Evolutionary conservation across 306 rosid species (phyloP).

Genomic region (Dalbergia cochinchinensis): DNA sequence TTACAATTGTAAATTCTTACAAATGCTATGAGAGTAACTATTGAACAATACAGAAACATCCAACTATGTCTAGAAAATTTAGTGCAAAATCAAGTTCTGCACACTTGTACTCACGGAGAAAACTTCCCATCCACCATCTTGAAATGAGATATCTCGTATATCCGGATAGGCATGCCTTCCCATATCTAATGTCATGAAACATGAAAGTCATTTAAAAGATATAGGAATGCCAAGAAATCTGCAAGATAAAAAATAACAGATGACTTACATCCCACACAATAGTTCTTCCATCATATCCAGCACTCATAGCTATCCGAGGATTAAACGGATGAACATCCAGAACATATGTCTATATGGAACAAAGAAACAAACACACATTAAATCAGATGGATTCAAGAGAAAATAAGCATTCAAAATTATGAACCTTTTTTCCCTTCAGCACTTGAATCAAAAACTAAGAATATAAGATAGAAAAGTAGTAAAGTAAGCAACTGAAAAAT

Average conservation of each 20-base stretch:
- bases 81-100: conserved; percentile 15
- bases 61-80: conserved; percentile 2
- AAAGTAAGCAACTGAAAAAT: conserved; percentile 32
- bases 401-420: conserved; percentile 27
- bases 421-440: neutral
- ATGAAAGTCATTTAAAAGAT: conserved; percentile 36
- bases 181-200: conserved; percentile 74
- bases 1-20: neutral
- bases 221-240: conserved; percentile 36
- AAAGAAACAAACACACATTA: conserved; percentile 39
- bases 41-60: neutral
- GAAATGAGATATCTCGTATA: conserved; percentile 79
- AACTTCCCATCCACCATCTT: conserved; percentile 98
- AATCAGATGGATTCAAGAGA: conserved; percentile 27
- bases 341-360: conserved; percentile 82
- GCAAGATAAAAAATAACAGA: conserved; percentile 45
- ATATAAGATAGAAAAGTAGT: conserved; percentile 24
- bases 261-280: conserved; percentile 99
- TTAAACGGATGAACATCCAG: conserved; percentile 99
- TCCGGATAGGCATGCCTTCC: conserved; percentile 94
- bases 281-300: conserved; percentile 98
- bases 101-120: conserved; percentile 84
- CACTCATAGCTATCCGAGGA: conserved; percentile 99
- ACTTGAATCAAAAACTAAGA: conserved; percentile 1
- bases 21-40: conserved; percentile 23